Evolutionary conservation across 192 early-diverging fungal species (phyloP), one percentile per base, ranked within the genome.

Genomic region (Podila epicladia): DNA sequence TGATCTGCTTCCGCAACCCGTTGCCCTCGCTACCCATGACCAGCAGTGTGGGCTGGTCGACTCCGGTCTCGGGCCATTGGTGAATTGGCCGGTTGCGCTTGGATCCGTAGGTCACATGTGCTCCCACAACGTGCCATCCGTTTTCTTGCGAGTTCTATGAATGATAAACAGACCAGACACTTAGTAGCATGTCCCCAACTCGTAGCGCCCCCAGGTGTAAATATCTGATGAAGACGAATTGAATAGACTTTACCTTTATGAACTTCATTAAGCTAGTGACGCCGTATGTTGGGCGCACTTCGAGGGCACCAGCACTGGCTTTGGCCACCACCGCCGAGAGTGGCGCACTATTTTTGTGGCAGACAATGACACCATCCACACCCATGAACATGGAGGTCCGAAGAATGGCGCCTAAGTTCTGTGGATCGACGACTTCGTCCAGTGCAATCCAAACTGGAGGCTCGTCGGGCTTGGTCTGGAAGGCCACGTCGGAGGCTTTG

Each of bases 371-470:
- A 17, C 93, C 93, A 58, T 94, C 91, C 2, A 93, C 69, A 6
- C 84, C 89, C 80, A 92, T 85, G 62, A 94, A 94, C 28, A 89
- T 71, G 11, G 87, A 86, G 3, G 89, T 88, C 37, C 87, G 75
- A 37, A 94, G 68, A 59, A 94, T 93, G 13, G 92, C 89, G 9
- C 93, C 93, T 7, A 94, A 50, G 69, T 94, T 94, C 76, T 93
- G 86, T 11, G 88, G 88, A 75, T 89, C 88, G 26, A 86, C 85
- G 0, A 89, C 80, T 57, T 89, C 75, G 65, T 89, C 88, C 22
- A 87, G 62, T 1, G 88, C 88, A 35, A 89, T 69, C 88, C 88
- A 89, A 8, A 89, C 70, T 13, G 88, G 88, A 1, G 60, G 38
- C 32, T 75, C 50, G 41, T 65, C 26, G 24, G 55, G 48, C n/a